Evolutionary conservation across 2,329 filamentous ascomycete genomes (phyloP), one percentile per base, ranked within the genome.

Genomic region (Metarhizium album): DNA sequence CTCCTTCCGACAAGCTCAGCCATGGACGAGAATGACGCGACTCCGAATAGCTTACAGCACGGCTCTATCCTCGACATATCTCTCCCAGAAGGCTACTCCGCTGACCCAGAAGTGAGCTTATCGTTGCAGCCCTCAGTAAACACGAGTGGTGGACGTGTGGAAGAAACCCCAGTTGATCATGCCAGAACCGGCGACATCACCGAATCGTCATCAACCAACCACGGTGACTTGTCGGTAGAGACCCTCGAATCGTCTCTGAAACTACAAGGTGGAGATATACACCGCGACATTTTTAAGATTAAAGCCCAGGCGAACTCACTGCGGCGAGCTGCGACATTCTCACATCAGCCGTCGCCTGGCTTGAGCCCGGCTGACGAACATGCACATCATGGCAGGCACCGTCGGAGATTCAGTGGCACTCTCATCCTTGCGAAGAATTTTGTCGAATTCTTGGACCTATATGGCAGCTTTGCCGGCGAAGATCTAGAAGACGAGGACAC

Each of bases 401-500:
- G 64, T n/a, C 59, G 60, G 20, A 46, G 43, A 18, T 51, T 59
- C 16, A 70, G 59, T 48, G 63, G 63, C 16, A 64, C 65, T 6
- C 55, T 75, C 18, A 77, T 83, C 7, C 75, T 87, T 22, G 83
- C 84, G 1, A 72, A 74, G 53, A 86, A 82, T 60, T 90, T 90
- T 62, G 79, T 88, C 55, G 84, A 86, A 50, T 90, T 89, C 56
- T 70, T 90, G 22, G 83, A 86, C 53, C 70, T 90, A 0, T 90
- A 90, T 60, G 86, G 86, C 1, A 81, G 79, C 57, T 90, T 90
- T 64, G 86, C 86, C 3, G 86, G 86, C 47, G 86, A 90, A 63
- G 83, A 89, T 49, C 68, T 80, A 3, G 73, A 72, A 29, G 75
- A 79, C 50, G 63, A 59, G 23, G 67, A 70, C 42, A 54, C 56